Evolutionary conservation across 306 rosid species (phyloP), one percentile per base, ranked within the genome.

Genomic region (Fragaria nilgerrensis): DNA sequence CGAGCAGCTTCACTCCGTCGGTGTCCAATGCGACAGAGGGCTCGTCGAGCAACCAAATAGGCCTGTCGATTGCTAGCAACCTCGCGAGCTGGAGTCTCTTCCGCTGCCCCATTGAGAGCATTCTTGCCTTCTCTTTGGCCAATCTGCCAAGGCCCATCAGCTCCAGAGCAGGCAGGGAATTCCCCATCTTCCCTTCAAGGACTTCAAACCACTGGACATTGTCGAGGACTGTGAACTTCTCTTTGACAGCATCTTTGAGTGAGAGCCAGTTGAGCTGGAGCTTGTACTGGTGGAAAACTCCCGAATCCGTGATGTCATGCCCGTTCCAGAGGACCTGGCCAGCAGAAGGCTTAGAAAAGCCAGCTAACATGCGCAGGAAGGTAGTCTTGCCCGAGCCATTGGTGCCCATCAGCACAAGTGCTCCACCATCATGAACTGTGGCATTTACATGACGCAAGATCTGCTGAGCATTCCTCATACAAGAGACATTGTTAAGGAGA

Each of bases 401-500:
- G 67, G 97, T 84, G 11, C 97, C 97, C 0, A 90, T 83, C 49
- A 93, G 85, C 71, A 91, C 88, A 5, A 93, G 90, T 0, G 97
- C 93, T 23, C 92, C 85, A 19, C 98, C 97, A 17, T 91, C 97
- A 12, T 93, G 91, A 50, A 93, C 74, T 34, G 98, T 83, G 55
- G 84, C 90, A 49, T 90, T 93, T 65, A 93, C 98, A 16, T 91
- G 84, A 29, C 89, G 81, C 22, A 93, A 84, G 82, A 93, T 78
- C 81, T 91, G 98, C 53, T 90, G 97, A 39, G 93, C 98, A 81
- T 93, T 89, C 80, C 98, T 88, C 96, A 93, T 93, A 84, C 98
- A 93, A 48, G 96, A 86, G 47, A 91, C 97, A 37, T 93, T 85
- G 76, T 87, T 86, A 71, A 93, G 93, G 55, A 93, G 87, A 39